Base-by-base conservation (phyloP, 1,284 basidiomycete genomes). In the Ceratobasidium sp. region DNA sequence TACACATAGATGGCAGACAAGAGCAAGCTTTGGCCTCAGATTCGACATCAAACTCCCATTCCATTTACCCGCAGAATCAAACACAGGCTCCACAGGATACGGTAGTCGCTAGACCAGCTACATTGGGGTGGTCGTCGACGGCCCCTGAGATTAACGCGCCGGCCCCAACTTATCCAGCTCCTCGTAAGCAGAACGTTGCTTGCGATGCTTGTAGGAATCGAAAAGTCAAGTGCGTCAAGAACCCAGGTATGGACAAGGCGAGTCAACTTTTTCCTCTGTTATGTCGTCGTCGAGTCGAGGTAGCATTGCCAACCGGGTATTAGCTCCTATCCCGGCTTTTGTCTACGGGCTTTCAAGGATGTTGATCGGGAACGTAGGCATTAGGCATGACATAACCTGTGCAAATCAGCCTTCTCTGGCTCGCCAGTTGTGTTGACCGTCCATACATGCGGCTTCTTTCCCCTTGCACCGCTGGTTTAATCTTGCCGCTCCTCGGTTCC, bases 181-280 rank as follows among this genome's bases (percentile, higher is more conserved):
- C 90, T 1, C 81, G 89, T 68, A 93, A 92, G 76, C 91, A 95
- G 79, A 95, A 95, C 76, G 91, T 91, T 23, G 91, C 92, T 25
- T 95, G 92, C 77, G 92, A 95, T 80, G 89, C 89, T 59, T 94
- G 91, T 83, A 90, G 90, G 79, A 82, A 87, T 47, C 83, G 90
- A 72, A 92, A 92, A 79, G 90, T 92, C 71, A 91, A 90, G 76
- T 92, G 90, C 75, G 85, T 90, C 78, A 84, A 87, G 71, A 76
- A 90, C 25, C 85, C 87, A 54, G 88, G 88, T 27, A 85, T 89
- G 75, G 86, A 88, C 73, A 91, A 91, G 84, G 90, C 88, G 74
- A 70, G 80, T 77, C 11, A 11, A 57, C 9, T 56, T 47, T 62
- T 21, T n/a, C 19, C 42, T 46, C n/a, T 50, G 5, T 50, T 7